phyloP scores from a whole-genome alignment of 148 eudicot genomes.

The Chenopodium album region DNA sequence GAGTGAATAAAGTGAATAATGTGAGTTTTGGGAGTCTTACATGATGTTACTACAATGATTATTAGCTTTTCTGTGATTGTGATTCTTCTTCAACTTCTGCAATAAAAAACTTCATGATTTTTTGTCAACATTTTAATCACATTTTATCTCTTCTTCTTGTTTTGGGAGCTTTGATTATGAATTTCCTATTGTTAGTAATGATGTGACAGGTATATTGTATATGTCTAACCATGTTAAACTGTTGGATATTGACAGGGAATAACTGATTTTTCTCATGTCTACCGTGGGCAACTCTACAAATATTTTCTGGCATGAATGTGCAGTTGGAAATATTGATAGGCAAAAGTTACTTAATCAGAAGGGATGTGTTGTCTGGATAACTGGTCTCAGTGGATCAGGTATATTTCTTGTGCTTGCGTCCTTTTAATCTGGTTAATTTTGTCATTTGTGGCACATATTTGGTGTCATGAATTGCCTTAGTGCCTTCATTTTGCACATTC shows the following conservation, averaged over 20 bases:
- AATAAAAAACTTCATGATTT: too few species aligned
- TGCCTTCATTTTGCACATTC: neutral
- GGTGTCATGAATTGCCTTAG: neutral
- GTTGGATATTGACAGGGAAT: conserved; percentile 12
- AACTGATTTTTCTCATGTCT: conserved; percentile 49
- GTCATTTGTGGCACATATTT: neutral
- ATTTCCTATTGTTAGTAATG: neutral
- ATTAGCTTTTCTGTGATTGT: neutral
- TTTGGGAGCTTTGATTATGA: neutral
- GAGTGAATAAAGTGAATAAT: neutral
- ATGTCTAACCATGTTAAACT: neutral
- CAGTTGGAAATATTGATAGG: conserved; percentile 64
- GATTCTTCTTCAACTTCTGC: neutral
- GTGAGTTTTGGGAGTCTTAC: neutral
- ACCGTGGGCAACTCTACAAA: conserved; percentile 68
- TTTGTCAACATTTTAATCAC: neutral
- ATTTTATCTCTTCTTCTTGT: neutral
- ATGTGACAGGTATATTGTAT: neutral
- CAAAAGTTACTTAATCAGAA: conserved; percentile 80
- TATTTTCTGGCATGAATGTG: conserved; percentile 88
- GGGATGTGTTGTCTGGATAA: conserved; percentile 92
- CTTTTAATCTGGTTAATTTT: neutral
- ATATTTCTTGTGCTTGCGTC: neutral
- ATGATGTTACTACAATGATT: neutral
- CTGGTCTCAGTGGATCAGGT: conserved; percentile 99